Percentiles rank a stretch among this genome's conserved stretches.
Conservation (phyloP, 2,329 filamentous ascomycete species). For the Cercospora nicotianae region DNA sequence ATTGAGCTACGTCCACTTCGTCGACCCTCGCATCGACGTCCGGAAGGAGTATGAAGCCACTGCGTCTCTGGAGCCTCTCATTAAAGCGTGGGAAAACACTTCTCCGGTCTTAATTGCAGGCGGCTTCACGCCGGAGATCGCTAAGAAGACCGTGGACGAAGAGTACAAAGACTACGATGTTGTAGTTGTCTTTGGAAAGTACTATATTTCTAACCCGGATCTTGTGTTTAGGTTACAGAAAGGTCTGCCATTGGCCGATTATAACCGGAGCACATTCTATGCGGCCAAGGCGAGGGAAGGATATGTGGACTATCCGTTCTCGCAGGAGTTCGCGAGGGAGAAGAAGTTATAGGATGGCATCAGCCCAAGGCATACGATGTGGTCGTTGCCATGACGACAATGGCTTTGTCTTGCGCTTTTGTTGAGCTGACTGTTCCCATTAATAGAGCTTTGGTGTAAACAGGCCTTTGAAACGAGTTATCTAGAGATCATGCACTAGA, state of each 20-base stretch:
- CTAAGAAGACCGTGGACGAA: not conserved
- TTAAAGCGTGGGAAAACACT: not conserved
- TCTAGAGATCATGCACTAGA: too few relatives aligned
- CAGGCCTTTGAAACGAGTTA: too few relatives aligned
- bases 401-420: too few relatives aligned
- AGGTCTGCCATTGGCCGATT: not conserved
- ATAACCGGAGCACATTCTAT: not conserved
- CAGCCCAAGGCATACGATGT: not conserved
- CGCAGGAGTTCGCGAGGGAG: not conserved
- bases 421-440: too few relatives aligned
- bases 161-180: not conserved
- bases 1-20: not conserved
- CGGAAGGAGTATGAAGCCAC: not conserved
- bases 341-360: not conserved
- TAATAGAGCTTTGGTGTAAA: too few relatives aligned
- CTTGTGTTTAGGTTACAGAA: not conserved
- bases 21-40: not conserved
- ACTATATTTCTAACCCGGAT: not conserved
- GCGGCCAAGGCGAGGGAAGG: not conserved
- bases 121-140: not conserved
- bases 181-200: not conserved
- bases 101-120: not conserved
- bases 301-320: not conserved
- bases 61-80: not conserved
- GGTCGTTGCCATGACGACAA: too few relatives aligned